phyloP scores from a whole-genome alignment of 352 stramenopile species.

The Phytophthora constricta region DNA sequence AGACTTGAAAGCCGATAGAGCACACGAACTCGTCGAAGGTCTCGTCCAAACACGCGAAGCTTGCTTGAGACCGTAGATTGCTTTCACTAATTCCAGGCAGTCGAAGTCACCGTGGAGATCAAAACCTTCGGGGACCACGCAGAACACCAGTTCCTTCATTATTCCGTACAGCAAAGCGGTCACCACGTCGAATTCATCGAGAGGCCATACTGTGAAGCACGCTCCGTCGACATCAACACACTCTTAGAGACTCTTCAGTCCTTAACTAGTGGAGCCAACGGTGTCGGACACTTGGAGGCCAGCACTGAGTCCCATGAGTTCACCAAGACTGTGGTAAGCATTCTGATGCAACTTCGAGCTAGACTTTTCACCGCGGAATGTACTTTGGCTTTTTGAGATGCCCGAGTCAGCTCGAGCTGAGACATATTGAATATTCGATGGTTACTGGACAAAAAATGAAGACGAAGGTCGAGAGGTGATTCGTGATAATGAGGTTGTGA shows the following conservation, averaged over 20 bases:
- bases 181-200: conserved; percentile 27
- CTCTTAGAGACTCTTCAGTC: no score
- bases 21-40: conserved; percentile 16
- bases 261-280: no score
- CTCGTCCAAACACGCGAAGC: conserved; percentile 19
- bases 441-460: conserved; percentile 12
- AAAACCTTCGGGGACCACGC: not conserved
- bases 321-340: conserved; percentile 34
- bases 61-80: conserved; percentile 17
- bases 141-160: conserved; percentile 9
- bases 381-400: conserved; percentile 72
- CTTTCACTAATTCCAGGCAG: conserved; percentile 1
- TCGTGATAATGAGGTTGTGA: conserved; percentile 49
- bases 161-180: conserved; percentile 5
- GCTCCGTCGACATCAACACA: no score
- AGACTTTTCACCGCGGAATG: conserved; percentile 64
- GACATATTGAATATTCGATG: conserved; percentile 40
- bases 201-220: no score
- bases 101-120: conserved; percentile 9
- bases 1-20: not conserved
- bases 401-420: conserved; percentile 54
- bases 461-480: conserved; percentile 27
- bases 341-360: conserved; percentile 62
- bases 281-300: no score
- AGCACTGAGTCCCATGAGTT: no score